Evolutionary conservation across 495 filamentous ascomycete species (phyloP).

Genomic region (Aspergillus kassunensis): DNA sequence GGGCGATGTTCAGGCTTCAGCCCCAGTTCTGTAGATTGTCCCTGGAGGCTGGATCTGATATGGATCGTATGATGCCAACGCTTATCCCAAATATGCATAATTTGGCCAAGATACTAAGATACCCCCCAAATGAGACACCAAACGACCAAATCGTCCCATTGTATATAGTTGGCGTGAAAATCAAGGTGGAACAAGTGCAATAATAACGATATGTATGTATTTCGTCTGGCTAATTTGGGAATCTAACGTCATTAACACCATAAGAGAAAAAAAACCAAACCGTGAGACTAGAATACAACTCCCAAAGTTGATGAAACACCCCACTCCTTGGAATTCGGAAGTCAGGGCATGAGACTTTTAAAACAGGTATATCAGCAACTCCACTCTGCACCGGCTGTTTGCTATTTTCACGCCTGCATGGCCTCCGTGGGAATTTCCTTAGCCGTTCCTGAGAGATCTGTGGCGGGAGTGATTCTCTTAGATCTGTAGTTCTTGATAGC

Average conservation of each 20-base stretch:
- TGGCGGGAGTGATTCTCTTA: conserved; percentile 79
- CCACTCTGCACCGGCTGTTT: conserved; percentile 6
- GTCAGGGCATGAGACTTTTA: conserved; percentile 9
- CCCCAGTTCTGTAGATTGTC: too few species aligned
- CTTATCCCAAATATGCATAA: conserved; percentile 6
- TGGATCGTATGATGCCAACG: not conserved
- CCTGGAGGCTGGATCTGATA: too few species aligned
- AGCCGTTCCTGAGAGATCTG: conserved; percentile 69
- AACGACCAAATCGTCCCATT: too few species aligned
- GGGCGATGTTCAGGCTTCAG: too few species aligned
- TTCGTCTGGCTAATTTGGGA: conserved; percentile 3
- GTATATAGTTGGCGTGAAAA: too few species aligned
- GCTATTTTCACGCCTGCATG: not conserved
- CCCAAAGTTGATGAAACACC: not conserved
- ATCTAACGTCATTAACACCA: conserved; percentile 15
- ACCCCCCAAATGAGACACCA: not conserved
- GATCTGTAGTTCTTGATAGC: conserved; percentile 96
- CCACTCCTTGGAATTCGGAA: conserved; percentile 4
- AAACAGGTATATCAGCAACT: conserved; percentile 12
- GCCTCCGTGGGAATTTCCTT: conserved; percentile 11
- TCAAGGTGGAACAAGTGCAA: too few species aligned
- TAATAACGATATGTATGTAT: not conserved
- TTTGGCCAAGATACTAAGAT: not conserved
- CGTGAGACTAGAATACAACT: conserved; percentile 13
- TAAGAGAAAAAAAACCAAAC: conserved; percentile 7